Evolutionary conservation across 2,329 filamentous ascomycete species (phyloP), one percentile per base, ranked within the genome.

Genomic region (Elsinoe perseae): DNA sequence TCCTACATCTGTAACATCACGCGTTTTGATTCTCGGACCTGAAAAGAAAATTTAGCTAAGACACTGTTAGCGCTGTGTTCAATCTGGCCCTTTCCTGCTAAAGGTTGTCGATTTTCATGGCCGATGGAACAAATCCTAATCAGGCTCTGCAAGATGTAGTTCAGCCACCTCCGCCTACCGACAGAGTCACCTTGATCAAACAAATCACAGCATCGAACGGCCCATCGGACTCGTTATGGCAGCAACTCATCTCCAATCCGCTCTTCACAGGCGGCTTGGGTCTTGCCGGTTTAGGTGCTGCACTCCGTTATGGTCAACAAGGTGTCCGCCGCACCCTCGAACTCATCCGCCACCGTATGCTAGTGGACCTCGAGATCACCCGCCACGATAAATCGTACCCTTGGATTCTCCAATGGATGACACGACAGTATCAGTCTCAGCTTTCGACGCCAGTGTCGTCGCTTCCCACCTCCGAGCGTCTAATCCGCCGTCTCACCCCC

Each of bases 331-430:
- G 83, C 64, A 83, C 83, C 56, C 84, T 85, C n/a, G 80, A 81
- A 42, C 78, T 95, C 57, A 74, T 95, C 58, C 87, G 89, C 50
- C 84, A 86, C 54, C 88, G 92, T 50, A 83, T 98, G 73, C 83
- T 98, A 27, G 89, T 97, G 64, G 90, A 96, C 65, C 84, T 98
- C 65, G 93, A 98, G 72, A 95, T 98, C 71, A 92, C 88, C 70
- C 87, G 89, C 68, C 88, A 92, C 65, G 93, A 98, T 72, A 84
- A 89, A 43, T 91, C 92, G 1, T 98, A 97, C 69, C 84, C 84
- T 38, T 97, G 91, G 92, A 83, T 98, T 40, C 79, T 98, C 8
- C 85, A 91, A 61, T 98, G 93, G 91, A 87, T 98, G 69, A 91
- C 90, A 5, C 80, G 89, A 28, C 66, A 70, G 53, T 69, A 69